Conservation (phyloP, 148 eudicot genomes). For the Rhododendron ferrugineum region DNA sequence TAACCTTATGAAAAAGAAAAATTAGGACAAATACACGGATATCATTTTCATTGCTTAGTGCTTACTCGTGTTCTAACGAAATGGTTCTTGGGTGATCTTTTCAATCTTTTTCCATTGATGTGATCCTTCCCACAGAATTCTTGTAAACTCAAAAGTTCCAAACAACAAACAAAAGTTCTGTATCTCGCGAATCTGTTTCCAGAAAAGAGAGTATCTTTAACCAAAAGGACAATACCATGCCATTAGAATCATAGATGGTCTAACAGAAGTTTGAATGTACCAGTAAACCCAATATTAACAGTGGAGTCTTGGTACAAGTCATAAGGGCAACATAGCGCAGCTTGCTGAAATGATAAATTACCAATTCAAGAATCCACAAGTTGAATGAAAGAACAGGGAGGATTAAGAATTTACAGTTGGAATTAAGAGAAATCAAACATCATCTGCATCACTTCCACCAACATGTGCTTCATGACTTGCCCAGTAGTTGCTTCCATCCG, state of each 20-base stretch:
- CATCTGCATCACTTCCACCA: slow-evolving; percentile 86
- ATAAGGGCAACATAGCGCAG: slow-evolving; percentile 12
- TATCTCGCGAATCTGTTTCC: background rate
- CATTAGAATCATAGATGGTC: background rate
- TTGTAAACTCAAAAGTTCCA: background rate
- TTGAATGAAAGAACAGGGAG: slow-evolving; percentile 14
- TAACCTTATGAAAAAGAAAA: background rate
- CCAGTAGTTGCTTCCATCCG: slow-evolving; percentile 88
- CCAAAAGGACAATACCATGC: background rate
- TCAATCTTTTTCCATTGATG: background rate
- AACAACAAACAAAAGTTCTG: background rate
- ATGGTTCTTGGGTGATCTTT: background rate
- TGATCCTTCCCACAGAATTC: background rate
- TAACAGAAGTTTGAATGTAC: background rate
- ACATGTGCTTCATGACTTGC: slow-evolving; percentile 51
- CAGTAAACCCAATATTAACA: slow-evolving; percentile 8
- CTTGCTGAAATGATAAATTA: slow-evolving; percentile 15
- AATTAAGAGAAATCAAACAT: slow-evolving; percentile 47
- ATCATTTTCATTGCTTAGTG: background rate
- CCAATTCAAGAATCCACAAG: slow-evolving; percentile 24
- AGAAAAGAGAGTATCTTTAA: background rate
- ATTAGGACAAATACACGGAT: background rate
- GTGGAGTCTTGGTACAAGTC: slow-evolving; percentile 17
- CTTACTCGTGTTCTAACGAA: background rate
- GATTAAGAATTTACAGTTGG: slow-evolving; percentile 56